Conservation (phyloP, 2,329 filamentous ascomycete genomes). For the Pseudocercospora eumusae region DNA sequence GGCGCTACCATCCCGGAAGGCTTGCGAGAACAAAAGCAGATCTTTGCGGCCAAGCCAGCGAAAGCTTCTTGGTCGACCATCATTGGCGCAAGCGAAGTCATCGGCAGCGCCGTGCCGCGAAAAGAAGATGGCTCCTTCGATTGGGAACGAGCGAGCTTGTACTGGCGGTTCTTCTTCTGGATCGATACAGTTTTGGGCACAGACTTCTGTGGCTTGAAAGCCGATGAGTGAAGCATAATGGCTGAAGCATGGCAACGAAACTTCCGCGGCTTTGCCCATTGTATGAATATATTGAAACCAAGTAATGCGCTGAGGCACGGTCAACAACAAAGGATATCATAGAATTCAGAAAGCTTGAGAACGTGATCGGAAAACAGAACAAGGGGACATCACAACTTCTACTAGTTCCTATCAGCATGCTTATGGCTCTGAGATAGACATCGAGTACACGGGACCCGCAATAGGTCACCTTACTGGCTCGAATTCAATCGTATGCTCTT, state of each 20-base stretch:
- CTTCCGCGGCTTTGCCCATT: not conserved
- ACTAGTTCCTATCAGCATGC: not conserved
- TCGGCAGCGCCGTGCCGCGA: slow-evolving; percentile 73
- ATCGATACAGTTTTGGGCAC: slow-evolving; percentile 59
- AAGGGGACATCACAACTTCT: not conserved
- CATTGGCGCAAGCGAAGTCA: slow-evolving; percentile 58
- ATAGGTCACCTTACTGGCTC: not conserved
- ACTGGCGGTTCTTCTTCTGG: slow-evolving; percentile 62
- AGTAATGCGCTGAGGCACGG: not conserved
- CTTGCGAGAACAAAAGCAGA: slow-evolving; percentile 48
- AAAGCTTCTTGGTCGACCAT: slow-evolving; percentile 39
- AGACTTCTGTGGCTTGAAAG: slow-evolving; percentile 62
- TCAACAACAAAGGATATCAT: not conserved
- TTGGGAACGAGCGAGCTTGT: slow-evolving; percentile 62
- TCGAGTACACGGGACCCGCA: not conserved
- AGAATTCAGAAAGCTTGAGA: not conserved
- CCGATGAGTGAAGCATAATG: slow-evolving; percentile 38
- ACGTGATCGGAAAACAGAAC: not conserved
- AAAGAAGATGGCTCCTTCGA: slow-evolving; percentile 77
- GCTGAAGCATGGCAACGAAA: not conserved
- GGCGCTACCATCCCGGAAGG: slow-evolving; percentile 43
- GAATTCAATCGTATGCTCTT: not conserved
- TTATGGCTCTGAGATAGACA: not conserved
- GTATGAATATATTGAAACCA: not conserved
- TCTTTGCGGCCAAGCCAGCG: slow-evolving; percentile 49